Evolutionary conservation across 2,329 filamentous ascomycete genomes (phyloP).

Genomic region (Fusarium sp.): DNA sequence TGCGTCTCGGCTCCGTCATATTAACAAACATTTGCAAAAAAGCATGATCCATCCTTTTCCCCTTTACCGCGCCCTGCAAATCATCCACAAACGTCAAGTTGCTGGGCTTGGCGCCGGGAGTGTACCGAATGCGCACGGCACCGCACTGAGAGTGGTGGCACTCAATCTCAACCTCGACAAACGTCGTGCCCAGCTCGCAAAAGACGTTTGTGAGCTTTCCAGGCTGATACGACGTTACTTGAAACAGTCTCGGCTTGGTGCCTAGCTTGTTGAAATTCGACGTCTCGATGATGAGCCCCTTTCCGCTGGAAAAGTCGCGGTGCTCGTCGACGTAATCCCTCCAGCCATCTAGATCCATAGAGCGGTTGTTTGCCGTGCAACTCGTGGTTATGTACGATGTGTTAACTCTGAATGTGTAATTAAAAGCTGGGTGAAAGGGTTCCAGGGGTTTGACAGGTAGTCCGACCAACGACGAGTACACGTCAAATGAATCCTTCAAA

Average conservation of each 20-base stretch:
- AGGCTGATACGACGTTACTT: background rate
- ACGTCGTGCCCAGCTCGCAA: background rate
- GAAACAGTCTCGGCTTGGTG: background rate
- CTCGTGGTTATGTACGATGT: background rate
- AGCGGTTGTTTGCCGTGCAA: background rate
- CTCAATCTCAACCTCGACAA: slow-evolving; percentile 6
- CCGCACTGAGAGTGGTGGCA: background rate
- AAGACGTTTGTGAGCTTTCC: background rate
- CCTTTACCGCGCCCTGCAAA: background rate
- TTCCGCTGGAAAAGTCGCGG: background rate
- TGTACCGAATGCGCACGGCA: background rate
- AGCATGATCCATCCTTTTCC: background rate
- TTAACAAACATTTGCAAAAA: slow-evolving; percentile 3
- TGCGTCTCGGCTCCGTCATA: background rate
- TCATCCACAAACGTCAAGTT: background rate
- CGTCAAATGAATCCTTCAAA: background rate
- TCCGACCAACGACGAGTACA: slow-evolving; percentile 8
- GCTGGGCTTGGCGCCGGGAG: background rate
- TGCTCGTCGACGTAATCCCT: background rate
- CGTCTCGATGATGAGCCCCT: background rate
- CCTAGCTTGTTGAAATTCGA: background rate
- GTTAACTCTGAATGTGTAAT: background rate
- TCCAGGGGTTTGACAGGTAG: background rate
- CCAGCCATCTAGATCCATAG: background rate
- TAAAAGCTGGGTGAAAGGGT: background rate